Conservation (phyloP, 257 asterid genomes). For the Nicotiana sylvestris region DNA sequence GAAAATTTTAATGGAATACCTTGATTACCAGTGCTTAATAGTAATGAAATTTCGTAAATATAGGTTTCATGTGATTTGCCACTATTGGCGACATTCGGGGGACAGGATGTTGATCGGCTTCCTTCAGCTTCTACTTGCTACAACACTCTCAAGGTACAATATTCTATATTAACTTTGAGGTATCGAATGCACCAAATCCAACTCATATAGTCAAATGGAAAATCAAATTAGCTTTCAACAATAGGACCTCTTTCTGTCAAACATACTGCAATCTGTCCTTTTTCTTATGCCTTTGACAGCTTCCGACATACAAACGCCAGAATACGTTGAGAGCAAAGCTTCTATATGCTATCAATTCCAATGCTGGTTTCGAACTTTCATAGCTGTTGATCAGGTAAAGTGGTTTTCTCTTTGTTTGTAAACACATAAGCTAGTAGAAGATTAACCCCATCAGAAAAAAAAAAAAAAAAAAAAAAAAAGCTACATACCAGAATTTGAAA, state of each 20-base stretch:
- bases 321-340: constrained; percentile 84
- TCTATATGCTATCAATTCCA: constrained; percentile 86
- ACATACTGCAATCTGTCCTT: constrained; percentile 9
- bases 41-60: constrained; percentile 1
- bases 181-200: not conserved
- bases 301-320: constrained; percentile 86
- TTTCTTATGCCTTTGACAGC: constrained; percentile 47
- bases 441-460: not conserved
- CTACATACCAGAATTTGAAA: not conserved
- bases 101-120: constrained; percentile 97
- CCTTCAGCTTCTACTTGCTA: constrained; percentile 99
- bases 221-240: not conserved
- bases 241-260: not conserved
- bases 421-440: not conserved
- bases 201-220: not conserved
- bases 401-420: not conserved
- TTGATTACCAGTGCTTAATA: not conserved
- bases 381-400: constrained; percentile 21
- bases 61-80: constrained; percentile 86
- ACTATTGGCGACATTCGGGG: constrained; percentile 88
- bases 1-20: not conserved
- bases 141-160: constrained; percentile 80
- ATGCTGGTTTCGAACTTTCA: constrained; percentile 96
- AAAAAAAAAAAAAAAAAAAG: not conserved
- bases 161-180: not conserved